Evolutionary conservation across 768 basidiomycete genomes (phyloP).

Genomic region (Plicaturopsis crispa): DNA sequence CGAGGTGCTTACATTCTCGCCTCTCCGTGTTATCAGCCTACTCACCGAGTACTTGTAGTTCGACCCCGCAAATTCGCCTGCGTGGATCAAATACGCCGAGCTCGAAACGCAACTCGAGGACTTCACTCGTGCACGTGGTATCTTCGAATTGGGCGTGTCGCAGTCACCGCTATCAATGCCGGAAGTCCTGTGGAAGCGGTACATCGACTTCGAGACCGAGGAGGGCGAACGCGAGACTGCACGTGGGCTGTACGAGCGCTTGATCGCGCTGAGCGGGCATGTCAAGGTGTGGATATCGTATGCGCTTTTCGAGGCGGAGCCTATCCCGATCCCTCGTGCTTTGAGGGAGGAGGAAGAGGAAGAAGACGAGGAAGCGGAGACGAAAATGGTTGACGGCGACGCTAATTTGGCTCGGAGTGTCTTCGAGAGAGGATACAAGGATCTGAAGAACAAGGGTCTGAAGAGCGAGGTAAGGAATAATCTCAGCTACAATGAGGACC

Average conservation of each 20-base stretch:
- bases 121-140: constrained; percentile 81
- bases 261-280: constrained; percentile 80
- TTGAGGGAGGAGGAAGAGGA: constrained; percentile 70
- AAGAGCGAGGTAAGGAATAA: constrained; percentile 73
- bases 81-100: constrained; percentile 96
- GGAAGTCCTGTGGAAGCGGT: constrained; percentile 90
- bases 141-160: constrained; percentile 86
- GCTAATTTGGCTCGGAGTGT: constrained; percentile 61
- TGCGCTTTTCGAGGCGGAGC: constrained; percentile 84
- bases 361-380: constrained; percentile 43
- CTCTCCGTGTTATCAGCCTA: constrained; percentile 1
- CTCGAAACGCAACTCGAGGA: constrained; percentile 86
- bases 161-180: constrained; percentile 91
- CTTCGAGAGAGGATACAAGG: constrained; percentile 83
- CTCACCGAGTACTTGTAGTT: constrained; percentile 34
- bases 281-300: constrained; percentile 98
- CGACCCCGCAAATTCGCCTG: constrained; percentile 84
- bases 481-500: neutral
- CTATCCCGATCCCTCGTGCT: constrained; percentile 57
- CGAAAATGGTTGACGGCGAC: constrained; percentile 67
- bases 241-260: constrained; percentile 81
- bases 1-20: constrained; percentile 41
- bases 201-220: constrained; percentile 93
- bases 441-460: constrained; percentile 70
- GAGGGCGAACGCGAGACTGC: constrained; percentile 87